phyloP scores from a whole-genome alignment of 2,329 filamentous ascomycete species.

The Phialophora tarda region DNA sequence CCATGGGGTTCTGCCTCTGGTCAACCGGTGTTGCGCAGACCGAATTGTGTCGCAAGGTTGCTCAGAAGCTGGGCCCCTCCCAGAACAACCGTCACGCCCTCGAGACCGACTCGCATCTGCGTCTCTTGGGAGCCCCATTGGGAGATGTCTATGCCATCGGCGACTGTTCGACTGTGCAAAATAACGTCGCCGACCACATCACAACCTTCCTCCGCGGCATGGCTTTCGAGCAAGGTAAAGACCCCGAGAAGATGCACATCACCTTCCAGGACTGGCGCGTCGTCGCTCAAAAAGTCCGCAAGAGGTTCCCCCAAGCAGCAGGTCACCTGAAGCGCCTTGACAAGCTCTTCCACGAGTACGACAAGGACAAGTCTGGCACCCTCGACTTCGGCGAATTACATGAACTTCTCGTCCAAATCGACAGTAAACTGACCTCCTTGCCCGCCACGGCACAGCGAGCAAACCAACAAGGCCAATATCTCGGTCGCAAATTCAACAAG shows the following conservation, averaged over 20 bases:
- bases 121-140: constrained; percentile 83
- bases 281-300: constrained; percentile 81
- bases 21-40: constrained; percentile 93
- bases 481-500: constrained; percentile 93
- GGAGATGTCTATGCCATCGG: constrained; percentile 97
- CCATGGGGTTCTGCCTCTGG: constrained; percentile 96
- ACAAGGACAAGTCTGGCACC: constrained; percentile 89
- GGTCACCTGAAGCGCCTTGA: constrained; percentile 88
- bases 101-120: constrained; percentile 92
- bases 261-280: constrained; percentile 86
- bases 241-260: constrained; percentile 85
- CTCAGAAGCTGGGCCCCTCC: constrained; percentile 72
- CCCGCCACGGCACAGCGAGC: constrained; percentile 95
- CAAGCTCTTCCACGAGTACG: constrained; percentile 87
- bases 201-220: constrained; percentile 85
- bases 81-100: constrained; percentile 91
- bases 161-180: constrained; percentile 95
- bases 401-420: constrained; percentile 88
- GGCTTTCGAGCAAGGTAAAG: constrained; percentile 88
- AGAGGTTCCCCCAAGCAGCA: constrained; percentile 87
- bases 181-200: constrained; percentile 92
- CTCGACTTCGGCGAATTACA: constrained; percentile 91
- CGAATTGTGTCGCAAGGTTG: constrained; percentile 75
- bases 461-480: constrained; percentile 92
- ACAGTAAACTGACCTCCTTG: constrained; percentile 89